Base-by-base conservation (phyloP, 768 basidiomycete species). In the Pholiota microspora region DNA sequence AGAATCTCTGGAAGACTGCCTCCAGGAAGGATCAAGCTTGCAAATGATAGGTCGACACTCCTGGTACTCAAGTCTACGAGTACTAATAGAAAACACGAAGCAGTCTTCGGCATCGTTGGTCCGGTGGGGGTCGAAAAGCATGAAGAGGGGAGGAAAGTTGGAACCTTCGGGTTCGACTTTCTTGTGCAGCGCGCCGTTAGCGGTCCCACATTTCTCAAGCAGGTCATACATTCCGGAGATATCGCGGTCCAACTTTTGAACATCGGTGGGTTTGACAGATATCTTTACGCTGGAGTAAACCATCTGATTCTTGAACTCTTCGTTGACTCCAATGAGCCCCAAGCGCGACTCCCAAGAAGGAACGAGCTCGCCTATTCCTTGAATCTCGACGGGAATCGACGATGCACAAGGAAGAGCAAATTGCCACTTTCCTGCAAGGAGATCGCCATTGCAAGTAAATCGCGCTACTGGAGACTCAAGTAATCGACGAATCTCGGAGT, bases 51-150 rank as follows among this genome's bases (percentile, higher is more conserved):
- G 88, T 7, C 95, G 79, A 50, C 82, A 81, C 64, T 92, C 90
- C 49, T 88, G 88, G 63, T 84, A 94, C 62, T 93, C 91, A 40
- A 88, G 81, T 48, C 94, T 79, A 46, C 88, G 77, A 45, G 78
- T 92, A 62, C 80, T 86, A 40, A 81, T 87, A 0, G 94, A 89
- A 66, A 98, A 94, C 13, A 92, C 87, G 65, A 92, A 97, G 3
- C 78, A 76, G 63, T 98, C 95, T 28, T 92, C 82, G 2, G 78
- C 77, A 29, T 86, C 77, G 51, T 85, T 83, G 3, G 91, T 92
- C 0, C 94, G 83, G 29, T 88, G 85, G 12, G 94, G 93, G 65
- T 97, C 93, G 61, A 97, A 82, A 62, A 97, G 79, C 75, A 92
- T 75, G 73, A 85, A 93, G 9, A 97, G 65, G 0, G 87, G 81